phyloP scores from a whole-genome alignment of 768 basidiomycete species.

The Boletellus ananas region DNA sequence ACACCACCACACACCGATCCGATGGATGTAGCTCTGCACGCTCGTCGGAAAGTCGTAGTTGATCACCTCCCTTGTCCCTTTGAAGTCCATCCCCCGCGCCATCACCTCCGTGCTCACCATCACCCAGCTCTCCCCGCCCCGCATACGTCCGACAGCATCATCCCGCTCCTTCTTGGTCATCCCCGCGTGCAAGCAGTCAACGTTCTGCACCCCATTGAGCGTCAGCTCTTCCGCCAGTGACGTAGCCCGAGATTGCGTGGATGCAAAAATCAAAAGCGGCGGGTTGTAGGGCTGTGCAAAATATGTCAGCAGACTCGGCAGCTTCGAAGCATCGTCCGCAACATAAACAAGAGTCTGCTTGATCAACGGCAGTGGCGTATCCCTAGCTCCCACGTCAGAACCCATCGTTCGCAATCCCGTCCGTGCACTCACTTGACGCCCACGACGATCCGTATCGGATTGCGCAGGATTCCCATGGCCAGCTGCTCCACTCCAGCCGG shows the following conservation, averaged over 20 bases:
- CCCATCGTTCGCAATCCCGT: background rate
- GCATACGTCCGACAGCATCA: constrained; percentile 79
- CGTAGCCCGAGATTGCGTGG: constrained; percentile 79
- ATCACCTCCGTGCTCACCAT: constrained; percentile 96
- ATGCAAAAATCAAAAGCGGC: constrained; percentile 88
- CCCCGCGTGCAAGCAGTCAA: constrained; percentile 89
- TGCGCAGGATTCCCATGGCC: constrained; percentile 77
- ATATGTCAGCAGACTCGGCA: constrained; percentile 81
- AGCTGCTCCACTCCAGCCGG: constrained; percentile 85
- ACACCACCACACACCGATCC: constrained; percentile 61
- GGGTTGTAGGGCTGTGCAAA: constrained; percentile 82
- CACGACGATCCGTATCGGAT: constrained; percentile 92
- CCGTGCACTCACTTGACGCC: constrained; percentile 75
- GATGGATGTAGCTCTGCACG: constrained; percentile 93
- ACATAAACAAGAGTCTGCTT: constrained; percentile 87
- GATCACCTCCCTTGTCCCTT: constrained; percentile 88
- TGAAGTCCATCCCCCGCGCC: constrained; percentile 98
- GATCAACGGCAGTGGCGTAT: constrained; percentile 91
- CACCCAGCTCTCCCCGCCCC: constrained; percentile 88
- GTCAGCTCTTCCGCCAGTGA: constrained; percentile 80
- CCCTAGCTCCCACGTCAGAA: constrained; percentile 46
- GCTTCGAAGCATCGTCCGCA: constrained; percentile 90
- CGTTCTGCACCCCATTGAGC: constrained; percentile 72
- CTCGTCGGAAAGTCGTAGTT: constrained; percentile 97
- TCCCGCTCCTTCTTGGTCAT: constrained; percentile 86